These are phyloP conservation scores for Hanseniaspora valbyensis DNA, from an alignment of 805 yeast species.

Conservation along the genomic window DNA sequence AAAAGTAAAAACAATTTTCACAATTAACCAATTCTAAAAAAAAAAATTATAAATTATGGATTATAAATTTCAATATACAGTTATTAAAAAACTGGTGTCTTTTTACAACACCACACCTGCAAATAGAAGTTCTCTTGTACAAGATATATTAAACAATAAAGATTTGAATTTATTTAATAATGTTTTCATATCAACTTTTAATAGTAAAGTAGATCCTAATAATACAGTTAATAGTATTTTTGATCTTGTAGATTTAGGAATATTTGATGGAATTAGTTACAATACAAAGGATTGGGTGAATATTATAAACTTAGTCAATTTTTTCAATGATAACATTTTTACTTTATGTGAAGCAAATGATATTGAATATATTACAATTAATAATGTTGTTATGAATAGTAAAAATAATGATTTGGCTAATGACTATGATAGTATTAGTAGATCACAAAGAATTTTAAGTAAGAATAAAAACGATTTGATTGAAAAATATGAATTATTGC, in stretches of 20 bases:
- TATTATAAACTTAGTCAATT: neutral
- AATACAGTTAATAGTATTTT: neutral
- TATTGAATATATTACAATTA: neutral
- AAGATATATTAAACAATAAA: conserved; percentile 11
- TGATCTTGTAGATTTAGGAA: conserved; percentile 3
- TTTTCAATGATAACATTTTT: neutral
- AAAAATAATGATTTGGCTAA: neutral
- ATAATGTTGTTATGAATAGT: neutral
- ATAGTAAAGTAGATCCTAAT: neutral
- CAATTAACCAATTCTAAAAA: too few relatives aligned
- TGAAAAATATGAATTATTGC: conserved; percentile 12
- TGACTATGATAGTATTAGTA: neutral
- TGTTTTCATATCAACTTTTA: conserved; percentile 1
- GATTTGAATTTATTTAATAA: neutral
- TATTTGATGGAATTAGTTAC: conserved; percentile 6
- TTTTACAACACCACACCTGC: neutral
- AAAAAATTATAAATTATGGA: conserved; percentile 9
- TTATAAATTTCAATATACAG: conserved; percentile 8
- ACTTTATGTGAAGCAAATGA: neutral
- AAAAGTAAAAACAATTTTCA: too few relatives aligned
- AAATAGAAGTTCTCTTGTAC: neutral
- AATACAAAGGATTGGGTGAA: conserved; percentile 3
- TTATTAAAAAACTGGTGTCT: neutral
- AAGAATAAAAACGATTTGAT: neutral
- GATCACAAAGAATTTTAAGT: neutral